Base-by-base conservation (phyloP, 192 early-diverging fungal genomes). In the Gigaspora rosea region DNA sequence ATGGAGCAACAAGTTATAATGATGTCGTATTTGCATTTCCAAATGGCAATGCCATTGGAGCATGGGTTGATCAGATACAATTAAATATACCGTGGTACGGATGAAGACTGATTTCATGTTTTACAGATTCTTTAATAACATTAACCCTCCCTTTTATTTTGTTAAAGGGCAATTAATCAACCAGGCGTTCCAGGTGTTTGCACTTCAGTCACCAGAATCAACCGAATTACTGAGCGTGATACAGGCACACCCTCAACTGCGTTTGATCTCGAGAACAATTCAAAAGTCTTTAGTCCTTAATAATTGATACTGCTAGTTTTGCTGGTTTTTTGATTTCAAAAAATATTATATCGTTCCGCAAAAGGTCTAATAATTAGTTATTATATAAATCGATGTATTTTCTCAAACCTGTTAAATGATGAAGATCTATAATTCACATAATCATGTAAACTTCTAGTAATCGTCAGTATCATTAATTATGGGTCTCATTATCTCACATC, bases 11-110 rank as follows among this genome's bases (percentile, higher is more conserved):
- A 57, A 72, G 48, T 18, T 72, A 72, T 58, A 58, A 58, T 46
- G n/a, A 70, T 54, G 59, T 72, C 11, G 52, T 71, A 71, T 71
- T 71, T 71, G 54, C 70, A 8, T 71, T 71, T 56, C 22, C 51
- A 71, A 71, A 71, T 71, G 70, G 52, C 6, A 56, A 57, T 72
- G 52, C n/a, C n/a, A n/a, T n/a, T n/a, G n/a, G n/a, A n/a, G n/a
- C n/a, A n/a, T n/a, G n/a, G 71, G 16, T 3, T 0, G 1, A 22
- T 18, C 71, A 72, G 10, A 58, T 72, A 22, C 5, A 3, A 36
- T 6, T 36, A 10, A 72, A 72, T 35, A 58, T 71, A 71, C 49
- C 22, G 27, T 71, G 68, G 68, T 71, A 71, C 32, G 50, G 50
- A 71, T 71, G 12, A 71, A 52, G 22, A 16, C 51, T 54, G 68